Conservation (phyloP, 2,329 filamentous ascomycete genomes). For the Calonectria pseudoreteaudii region DNA sequence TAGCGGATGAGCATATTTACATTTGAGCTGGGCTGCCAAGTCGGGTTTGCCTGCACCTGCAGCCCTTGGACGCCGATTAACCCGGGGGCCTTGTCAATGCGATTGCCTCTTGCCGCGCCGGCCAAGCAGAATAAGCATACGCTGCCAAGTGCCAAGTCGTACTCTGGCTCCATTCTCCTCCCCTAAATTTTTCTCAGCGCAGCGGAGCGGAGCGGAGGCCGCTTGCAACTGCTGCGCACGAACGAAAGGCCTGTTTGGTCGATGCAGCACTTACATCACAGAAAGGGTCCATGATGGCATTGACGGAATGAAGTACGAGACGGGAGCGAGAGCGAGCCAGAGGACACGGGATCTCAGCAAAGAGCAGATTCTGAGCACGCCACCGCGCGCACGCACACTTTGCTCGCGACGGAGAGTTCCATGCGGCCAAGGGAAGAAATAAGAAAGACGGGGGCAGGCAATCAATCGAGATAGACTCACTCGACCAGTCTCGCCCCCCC, state of each 20-base stretch:
- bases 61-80: background rate
- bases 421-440: background rate
- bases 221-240: background rate
- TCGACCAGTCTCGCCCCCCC: background rate
- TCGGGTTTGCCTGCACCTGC: constrained; percentile 1
- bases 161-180: background rate
- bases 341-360: background rate
- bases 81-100: constrained; percentile 14
- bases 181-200: background rate
- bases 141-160: constrained; percentile 6
- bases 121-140: background rate
- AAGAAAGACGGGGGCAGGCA: background rate
- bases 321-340: background rate
- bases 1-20: background rate
- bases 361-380: background rate
- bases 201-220: constrained; percentile 3
- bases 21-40: background rate
- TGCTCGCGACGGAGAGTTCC: background rate
- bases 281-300: background rate
- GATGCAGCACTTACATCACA: background rate
- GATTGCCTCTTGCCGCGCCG: background rate
- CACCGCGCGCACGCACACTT: background rate
- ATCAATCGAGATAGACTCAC: constrained; percentile 1
- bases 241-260: background rate
- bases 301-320: background rate